phyloP scores from a whole-genome alignment of 768 basidiomycete genomes.

The Kwoniella sp. region DNA sequence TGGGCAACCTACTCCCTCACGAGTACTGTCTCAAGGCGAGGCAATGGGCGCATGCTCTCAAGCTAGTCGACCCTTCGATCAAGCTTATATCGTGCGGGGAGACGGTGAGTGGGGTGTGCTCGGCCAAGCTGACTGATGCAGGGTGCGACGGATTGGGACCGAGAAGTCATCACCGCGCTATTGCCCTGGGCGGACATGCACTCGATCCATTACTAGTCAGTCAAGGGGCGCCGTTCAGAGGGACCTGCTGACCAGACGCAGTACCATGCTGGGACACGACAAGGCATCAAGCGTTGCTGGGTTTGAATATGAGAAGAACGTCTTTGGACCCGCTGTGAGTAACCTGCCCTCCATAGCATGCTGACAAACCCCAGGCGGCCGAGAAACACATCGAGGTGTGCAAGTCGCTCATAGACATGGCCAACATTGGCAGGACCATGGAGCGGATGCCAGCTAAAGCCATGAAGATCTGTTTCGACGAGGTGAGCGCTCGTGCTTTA shows the following conservation, averaged over 20 bases:
- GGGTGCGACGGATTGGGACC: conserved; percentile 51
- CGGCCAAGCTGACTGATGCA: conserved; percentile 18
- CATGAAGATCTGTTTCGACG: conserved; percentile 55
- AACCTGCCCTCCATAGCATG: not conserved
- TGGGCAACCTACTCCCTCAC: conserved; percentile 58
- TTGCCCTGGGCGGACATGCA: conserved; percentile 55
- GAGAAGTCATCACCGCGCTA: conserved; percentile 42
- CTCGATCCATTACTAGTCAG: conserved; percentile 50
- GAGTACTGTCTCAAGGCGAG: conserved; percentile 60
- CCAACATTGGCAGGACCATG: conserved; percentile 39
- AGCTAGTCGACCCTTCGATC: conserved; percentile 59
- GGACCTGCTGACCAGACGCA: conserved; percentile 1
- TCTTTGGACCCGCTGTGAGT: conserved; percentile 56
- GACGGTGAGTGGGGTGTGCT: conserved; percentile 17
- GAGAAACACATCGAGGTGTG: conserved; percentile 59
- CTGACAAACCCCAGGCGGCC: conserved; percentile 46
- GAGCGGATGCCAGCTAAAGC: conserved; percentile 17
- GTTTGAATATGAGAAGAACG: conserved; percentile 55
- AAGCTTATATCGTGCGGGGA: conserved; percentile 59
- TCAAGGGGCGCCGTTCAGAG: not conserved
- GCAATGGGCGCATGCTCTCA: conserved; percentile 63
- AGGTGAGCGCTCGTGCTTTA: conserved; percentile 35
- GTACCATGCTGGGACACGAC: conserved; percentile 45
- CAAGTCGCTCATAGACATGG: conserved; percentile 56
- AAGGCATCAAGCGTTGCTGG: conserved; percentile 23